Evolutionary conservation across 805 yeast genomes (phyloP), one percentile per base, ranked within the genome.

Genomic region (Clavispora carvajalis): DNA sequence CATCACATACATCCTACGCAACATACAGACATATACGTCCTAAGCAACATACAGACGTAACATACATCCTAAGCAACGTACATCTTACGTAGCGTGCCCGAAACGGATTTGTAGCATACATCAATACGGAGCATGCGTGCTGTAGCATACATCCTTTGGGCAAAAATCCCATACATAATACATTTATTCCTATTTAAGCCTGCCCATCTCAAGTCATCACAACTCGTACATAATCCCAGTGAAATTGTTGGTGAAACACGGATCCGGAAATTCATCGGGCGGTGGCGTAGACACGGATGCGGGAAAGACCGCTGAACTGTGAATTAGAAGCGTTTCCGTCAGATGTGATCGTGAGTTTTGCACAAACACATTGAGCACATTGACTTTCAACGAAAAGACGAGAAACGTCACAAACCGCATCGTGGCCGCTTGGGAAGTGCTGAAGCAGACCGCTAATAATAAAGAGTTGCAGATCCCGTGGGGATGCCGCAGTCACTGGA

Each of bases 311-410:
- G 48, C 43, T 16, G 68, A 56, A 38, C 69, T 63, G 25, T 28
- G 31, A 13, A 28, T 28, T 19, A 28, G 16, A 9, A 28, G 31
- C 7, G 19, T 28, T 10, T 61, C 51, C 16, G 64, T 51, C 37
- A 66, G 61, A 19, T 58, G 54, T 19, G 60, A 54, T 37, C 72
- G 55, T 37, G 64, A 57, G 38, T 54, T 59, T 37, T 57, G 51
- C 26, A 69, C 62, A 18, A 69, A 43, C 22, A 67, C 51, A 36
- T 59, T 67, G 34, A 69, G 52, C 26, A 68, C 41, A 43, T 69
- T 69, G 34, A 64, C 51, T 47, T 68, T 68, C 34, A 69, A 51
- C 30, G 62, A 48, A 44, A 68, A 67, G 36, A 69, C 43, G 12
- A 62, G 43, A 38, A 64, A 52, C 24, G 63, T 50, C 13, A 65